Evolutionary conservation across 352 stramenopile genomes (phyloP).

Genomic region (Pythium brassicae): DNA sequence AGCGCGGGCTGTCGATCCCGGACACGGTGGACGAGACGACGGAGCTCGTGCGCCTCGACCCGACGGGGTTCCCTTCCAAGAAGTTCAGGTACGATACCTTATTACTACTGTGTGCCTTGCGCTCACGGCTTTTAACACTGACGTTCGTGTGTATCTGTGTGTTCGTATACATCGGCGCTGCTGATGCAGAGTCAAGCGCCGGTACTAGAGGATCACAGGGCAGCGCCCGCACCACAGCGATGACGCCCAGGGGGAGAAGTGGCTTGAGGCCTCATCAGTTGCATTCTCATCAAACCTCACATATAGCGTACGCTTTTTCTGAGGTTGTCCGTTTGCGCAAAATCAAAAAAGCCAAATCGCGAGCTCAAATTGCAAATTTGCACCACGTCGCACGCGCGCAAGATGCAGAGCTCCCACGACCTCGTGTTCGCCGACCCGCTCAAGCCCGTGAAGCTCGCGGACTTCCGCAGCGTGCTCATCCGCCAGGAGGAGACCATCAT

Average conservation of each 20-base stretch:
- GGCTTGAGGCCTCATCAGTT: constrained; percentile 1
- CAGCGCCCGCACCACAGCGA: no score
- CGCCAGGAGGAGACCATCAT: constrained; percentile 99
- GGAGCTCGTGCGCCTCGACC: constrained; percentile 74
- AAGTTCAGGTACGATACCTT: constrained; percentile 61
- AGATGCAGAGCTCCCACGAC: constrained; percentile 64
- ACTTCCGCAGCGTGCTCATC: constrained; percentile 88
- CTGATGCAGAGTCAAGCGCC: constrained; percentile 65
- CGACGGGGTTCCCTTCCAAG: constrained; percentile 80
- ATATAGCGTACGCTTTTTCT: no score
- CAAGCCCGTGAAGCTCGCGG: constrained; percentile 76
- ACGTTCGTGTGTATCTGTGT: not conserved
- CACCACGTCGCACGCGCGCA: no score
- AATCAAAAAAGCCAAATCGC: not conserved
- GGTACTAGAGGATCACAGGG: constrained; percentile 28
- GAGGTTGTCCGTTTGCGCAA: constrained; percentile 1
- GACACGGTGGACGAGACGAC: constrained; percentile 77
- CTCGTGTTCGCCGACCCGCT: constrained; percentile 62
- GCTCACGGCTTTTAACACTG: not conserved
- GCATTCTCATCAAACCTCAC: not conserved
- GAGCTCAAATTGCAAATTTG: not conserved
- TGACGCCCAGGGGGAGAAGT: no score
- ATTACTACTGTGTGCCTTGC: not conserved
- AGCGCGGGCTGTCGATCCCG: constrained; percentile 66
- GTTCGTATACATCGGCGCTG: no score